Conservation (phyloP, 202 grass and related monocot species). For the Panicum virgatum region DNA sequence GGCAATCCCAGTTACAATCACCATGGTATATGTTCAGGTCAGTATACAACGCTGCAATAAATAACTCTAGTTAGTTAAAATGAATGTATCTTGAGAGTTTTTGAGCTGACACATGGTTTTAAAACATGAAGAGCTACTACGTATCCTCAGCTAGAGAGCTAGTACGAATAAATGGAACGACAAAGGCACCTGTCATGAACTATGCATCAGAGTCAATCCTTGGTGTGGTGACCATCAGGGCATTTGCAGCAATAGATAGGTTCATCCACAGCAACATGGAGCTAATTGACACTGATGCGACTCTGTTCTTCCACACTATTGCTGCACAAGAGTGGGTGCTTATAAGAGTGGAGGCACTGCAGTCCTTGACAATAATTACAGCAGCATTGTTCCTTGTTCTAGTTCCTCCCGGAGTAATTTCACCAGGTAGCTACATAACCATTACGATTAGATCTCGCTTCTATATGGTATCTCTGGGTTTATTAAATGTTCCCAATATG, state of each 20-base stretch:
- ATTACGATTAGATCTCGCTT: neutral
- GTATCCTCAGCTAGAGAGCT: slow-evolving; percentile 87
- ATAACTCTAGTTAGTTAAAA: slow-evolving; percentile 3
- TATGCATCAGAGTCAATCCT: slow-evolving; percentile 79
- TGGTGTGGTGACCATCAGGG: slow-evolving; percentile 73
- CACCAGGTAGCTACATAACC: slow-evolving; percentile 59
- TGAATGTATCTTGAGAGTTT: slow-evolving; percentile 13
- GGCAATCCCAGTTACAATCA: slow-evolving; percentile 68
- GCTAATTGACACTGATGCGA: slow-evolving; percentile 84
- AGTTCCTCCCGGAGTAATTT: slow-evolving; percentile 68
- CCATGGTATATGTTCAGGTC: slow-evolving; percentile 74
- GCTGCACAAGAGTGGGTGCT: slow-evolving; percentile 91
- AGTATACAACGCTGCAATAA: slow-evolving; percentile 23
- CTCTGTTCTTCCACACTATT: slow-evolving; percentile 82
- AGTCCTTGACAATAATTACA: slow-evolving; percentile 72
- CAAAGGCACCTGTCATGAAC: slow-evolving; percentile 93
- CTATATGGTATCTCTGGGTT: neutral
- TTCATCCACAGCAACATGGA: slow-evolving; percentile 67
- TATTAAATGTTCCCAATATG: neutral
- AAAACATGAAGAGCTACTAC: slow-evolving; percentile 68
- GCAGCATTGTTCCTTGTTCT: slow-evolving; percentile 74
- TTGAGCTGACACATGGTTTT: slow-evolving; percentile 14
- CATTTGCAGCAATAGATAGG: slow-evolving; percentile 62
- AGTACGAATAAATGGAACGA: slow-evolving; percentile 93
- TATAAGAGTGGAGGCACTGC: slow-evolving; percentile 84